These are phyloP conservation scores for Lachancea quebecensis DNA, from an alignment of 805 yeast genomes.

Conservation along the genomic window DNA sequence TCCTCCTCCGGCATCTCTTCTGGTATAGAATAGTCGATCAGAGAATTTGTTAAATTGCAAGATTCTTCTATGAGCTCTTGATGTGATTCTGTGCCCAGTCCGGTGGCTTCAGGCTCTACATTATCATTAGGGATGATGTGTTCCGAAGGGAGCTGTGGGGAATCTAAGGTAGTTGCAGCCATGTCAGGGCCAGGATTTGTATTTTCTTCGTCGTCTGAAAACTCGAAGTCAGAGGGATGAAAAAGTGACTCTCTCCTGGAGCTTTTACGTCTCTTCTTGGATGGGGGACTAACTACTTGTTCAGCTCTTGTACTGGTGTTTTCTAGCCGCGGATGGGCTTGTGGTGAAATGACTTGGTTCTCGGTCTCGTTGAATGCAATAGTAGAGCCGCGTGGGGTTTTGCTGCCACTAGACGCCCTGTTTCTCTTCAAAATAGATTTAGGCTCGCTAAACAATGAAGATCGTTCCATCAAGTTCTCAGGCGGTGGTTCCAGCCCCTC, in stretches of 20 bases:
- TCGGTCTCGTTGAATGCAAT: conserved; percentile 5
- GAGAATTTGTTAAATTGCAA: conserved; percentile 23
- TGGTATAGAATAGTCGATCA: conserved; percentile 30
- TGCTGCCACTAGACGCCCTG: neutral
- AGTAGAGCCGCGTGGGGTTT: conserved; percentile 1
- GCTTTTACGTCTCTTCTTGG: conserved; percentile 33
- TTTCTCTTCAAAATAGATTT: conserved; percentile 6
- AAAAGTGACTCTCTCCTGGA: conserved; percentile 38
- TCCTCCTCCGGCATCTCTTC: conserved; percentile 19
- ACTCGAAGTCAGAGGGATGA: conserved; percentile 29
- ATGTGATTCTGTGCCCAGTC: conserved; percentile 2
- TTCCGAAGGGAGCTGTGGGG: conserved; percentile 4
- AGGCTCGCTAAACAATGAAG: conserved; percentile 21
- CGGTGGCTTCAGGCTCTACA: neutral
- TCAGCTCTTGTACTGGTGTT: neutral
- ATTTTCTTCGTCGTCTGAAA: conserved; percentile 18
- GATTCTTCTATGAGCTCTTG: conserved; percentile 11
- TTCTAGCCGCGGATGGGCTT: neutral
- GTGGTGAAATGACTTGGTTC: conserved; percentile 6
- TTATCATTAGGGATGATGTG: neutral
- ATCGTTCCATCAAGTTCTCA: conserved; percentile 8
- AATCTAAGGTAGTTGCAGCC: conserved; percentile 1
- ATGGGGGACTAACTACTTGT: conserved; percentile 12
- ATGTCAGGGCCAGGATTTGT: conserved; percentile 5
- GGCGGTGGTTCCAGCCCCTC: conserved; percentile 33